A percentile compares a stretch with the other conserved stretches of the same genome.
Evolutionary conservation across 2,329 filamentous ascomycete species (phyloP).

Genomic region (Triangularia verruculosa): DNA sequence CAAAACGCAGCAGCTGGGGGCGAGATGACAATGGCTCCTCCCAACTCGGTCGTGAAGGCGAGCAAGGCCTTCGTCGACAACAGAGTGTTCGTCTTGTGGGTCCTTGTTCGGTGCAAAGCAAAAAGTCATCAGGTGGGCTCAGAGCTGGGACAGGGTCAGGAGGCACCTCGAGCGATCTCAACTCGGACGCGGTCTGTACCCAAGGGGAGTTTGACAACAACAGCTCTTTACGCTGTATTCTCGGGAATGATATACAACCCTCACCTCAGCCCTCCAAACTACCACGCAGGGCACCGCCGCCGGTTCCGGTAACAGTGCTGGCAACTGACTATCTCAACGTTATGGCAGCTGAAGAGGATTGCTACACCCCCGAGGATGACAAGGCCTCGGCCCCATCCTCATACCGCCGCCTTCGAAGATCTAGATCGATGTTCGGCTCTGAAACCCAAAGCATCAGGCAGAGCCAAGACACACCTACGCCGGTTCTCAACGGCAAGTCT

Average conservation of each 20-base stretch:
- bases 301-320: slow-evolving; percentile 17
- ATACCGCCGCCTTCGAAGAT: slow-evolving; percentile 51
- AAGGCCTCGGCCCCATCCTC: slow-evolving; percentile 47
- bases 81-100: slow-evolving; percentile 56
- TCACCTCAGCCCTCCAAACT: slow-evolving; percentile 6
- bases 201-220: slow-evolving; percentile 6
- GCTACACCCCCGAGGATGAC: slow-evolving; percentile 48
- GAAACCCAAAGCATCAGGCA: slow-evolving; percentile 24
- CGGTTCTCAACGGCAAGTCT: neutral
- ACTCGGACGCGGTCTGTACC: neutral
- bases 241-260: neutral
- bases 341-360: slow-evolving; percentile 39
- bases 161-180: neutral
- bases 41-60: slow-evolving; percentile 24
- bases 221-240: slow-evolving; percentile 6
- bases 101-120: slow-evolving; percentile 24
- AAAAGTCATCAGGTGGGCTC: neutral
- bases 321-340: slow-evolving; percentile 38
- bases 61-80: slow-evolving; percentile 38
- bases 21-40: slow-evolving; percentile 21
- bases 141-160: neutral
- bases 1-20: slow-evolving; percentile 3
- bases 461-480: slow-evolving; percentile 14
- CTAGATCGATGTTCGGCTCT: slow-evolving; percentile 51
- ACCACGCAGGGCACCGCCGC: slow-evolving; percentile 19